Base-by-base conservation (phyloP, 352 stramenopile genomes). In the Phytophthora macrochlamydospora region DNA sequence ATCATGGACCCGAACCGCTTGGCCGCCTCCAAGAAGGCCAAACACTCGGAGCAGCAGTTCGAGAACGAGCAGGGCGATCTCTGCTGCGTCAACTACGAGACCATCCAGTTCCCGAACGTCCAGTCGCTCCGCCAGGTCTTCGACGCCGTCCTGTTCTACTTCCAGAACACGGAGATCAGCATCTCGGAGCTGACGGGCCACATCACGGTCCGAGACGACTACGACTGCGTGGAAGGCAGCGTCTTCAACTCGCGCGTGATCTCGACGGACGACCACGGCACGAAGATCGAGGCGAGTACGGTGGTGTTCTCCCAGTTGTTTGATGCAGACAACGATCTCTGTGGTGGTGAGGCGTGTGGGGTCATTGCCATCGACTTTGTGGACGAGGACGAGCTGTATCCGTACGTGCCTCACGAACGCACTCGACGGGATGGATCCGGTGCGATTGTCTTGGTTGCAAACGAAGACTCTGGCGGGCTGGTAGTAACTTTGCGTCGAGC, bases 201-300 rank as follows among this genome's bases (percentile, higher is more conserved):
- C 32, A 80, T 90, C 38, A 90, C 76, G 1, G 70, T 88, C 42
- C 78, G 81, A 44, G 79, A 85, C 45, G 81, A 90, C 54, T 75
- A 88, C 45, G 77, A 86, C 68, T 78, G 66, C 48, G 64, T 66
- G 48, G 66, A 68, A 37, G 66, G 59, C 51, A 75, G 64, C 38
- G 79, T 85, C 35, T 65, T 67, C 4, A 77, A 88, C 45, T 78
- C 79, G 31, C 77, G 81, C 0, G 54, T 90, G 32, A 66, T 87
- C 1, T 79, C 78, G 49, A 77, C 70, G 5, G 81, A 72, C 8
- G 56, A 61, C 13, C 55, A 40, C 6, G 76, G 67, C 7, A 37
- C 77, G 7, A 60, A 76, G 29, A 62, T 87, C 14, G 73, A 75
- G 40, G 82, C 76, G n/a, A 85, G 83, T 54, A 72, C 56, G 28